Evolutionary conservation across 768 basidiomycete genomes (phyloP), one percentile per base, ranked within the genome.

Genomic region (Trametes cingulata): DNA sequence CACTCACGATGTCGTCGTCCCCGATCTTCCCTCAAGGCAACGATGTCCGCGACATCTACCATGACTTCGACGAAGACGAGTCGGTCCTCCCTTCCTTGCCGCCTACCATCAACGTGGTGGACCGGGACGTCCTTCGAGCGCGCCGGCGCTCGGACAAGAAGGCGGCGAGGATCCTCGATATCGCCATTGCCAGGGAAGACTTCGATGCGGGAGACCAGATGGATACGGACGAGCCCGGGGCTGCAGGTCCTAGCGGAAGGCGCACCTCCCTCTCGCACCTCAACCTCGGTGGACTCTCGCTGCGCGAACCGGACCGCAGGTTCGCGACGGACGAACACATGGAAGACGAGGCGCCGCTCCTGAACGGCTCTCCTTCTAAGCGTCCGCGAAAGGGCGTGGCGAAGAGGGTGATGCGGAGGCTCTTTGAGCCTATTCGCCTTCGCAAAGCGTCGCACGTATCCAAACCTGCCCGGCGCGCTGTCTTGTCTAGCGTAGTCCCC

Each of bases 311-410:
- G 27, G 27, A 12, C 3, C 42, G 43, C 22, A 24, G 27, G 2
- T 47, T 22, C 22, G 14, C 39, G 25, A 14, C n/a, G 24, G 47
- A 57, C 39, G 46, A 49, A 10, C 47, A 37, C 37, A 15, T 25
- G 45, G 50, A 51, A 2, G 56, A 57, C 19, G 47, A 33, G 25
- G 27, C 27, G 29, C 54, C 56, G 25, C 56, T 57, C 39, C 9
- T 57, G 17, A 20, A n/a, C 6, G 14, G 25, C 39, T 20, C 35
- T 1, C 24, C 47, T 3, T 12, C 56, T 5, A 57, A 41, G 46
- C 39, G 45, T 8, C 19, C 45, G 45, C 35, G 37, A 15, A 12
- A 10, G 10, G 25, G 25, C 17, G 47, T 46, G 45, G 8, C 54
- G 35, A 35, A 35, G 24, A 12, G 12, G 24, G 33, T 33, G 54